phyloP scores from a whole-genome alignment of 768 basidiomycete species.

The Kondoa subrosea region DNA sequence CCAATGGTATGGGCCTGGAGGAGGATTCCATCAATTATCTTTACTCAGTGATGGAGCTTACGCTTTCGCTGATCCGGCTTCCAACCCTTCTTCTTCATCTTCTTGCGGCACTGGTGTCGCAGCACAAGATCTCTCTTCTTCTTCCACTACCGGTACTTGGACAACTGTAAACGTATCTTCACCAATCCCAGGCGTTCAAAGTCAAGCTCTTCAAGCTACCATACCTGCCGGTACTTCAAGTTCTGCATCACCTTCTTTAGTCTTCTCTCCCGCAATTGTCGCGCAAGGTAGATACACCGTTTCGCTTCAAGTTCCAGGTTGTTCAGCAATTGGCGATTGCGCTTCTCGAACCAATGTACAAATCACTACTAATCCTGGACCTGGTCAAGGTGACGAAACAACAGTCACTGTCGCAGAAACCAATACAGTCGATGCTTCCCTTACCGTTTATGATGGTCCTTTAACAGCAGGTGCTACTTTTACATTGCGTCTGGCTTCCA shows the following conservation, averaged over 20 bases:
- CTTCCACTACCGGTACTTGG: slow-evolving; percentile 30
- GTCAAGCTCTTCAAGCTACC: slow-evolving; percentile 52
- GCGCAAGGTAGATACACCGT: slow-evolving; percentile 71
- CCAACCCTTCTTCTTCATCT: slow-evolving; percentile 18
- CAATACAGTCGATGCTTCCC: slow-evolving; percentile 45
- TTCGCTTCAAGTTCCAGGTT: slow-evolving; percentile 73
- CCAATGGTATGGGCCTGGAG: slow-evolving; percentile 52
- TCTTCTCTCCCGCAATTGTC: slow-evolving; percentile 83
- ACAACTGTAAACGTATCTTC: slow-evolving; percentile 40
- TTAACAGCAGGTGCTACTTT: slow-evolving; percentile 60
- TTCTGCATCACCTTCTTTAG: slow-evolving; percentile 55
- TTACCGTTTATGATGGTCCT: slow-evolving; percentile 61
- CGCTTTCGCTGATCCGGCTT: slow-evolving; percentile 19
- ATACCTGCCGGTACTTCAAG: slow-evolving; percentile 50
- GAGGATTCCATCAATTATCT: slow-evolving; percentile 81
- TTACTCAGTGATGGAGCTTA: slow-evolving; percentile 61
- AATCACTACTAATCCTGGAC: slow-evolving; percentile 59
- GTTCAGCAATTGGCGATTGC: slow-evolving; percentile 63
- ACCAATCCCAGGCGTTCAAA: slow-evolving; percentile 53
- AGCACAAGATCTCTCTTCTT: slow-evolving; percentile 8
- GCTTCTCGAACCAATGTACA: slow-evolving; percentile 58
- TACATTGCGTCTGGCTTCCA: slow-evolving; percentile 52
- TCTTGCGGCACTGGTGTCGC: slow-evolving; percentile 23
- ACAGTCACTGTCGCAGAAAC: slow-evolving; percentile 59
- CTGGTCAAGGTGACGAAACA: slow-evolving; percentile 46